phyloP scores from a whole-genome alignment of 129 eudicot species.

The Apium graveolens region DNA sequence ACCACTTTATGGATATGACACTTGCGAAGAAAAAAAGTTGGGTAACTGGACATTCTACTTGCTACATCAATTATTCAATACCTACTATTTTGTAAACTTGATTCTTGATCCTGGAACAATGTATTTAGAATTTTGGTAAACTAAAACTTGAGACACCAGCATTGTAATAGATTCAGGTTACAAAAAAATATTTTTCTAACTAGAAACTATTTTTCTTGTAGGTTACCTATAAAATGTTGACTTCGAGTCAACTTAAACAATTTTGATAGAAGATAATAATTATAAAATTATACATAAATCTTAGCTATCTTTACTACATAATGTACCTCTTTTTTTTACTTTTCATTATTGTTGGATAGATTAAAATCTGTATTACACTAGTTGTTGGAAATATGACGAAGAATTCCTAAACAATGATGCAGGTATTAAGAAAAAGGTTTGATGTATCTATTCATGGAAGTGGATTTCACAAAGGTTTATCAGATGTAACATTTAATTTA shows the following conservation, averaged over 20 bases:
- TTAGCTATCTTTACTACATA: neutral
- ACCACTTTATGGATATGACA: neutral
- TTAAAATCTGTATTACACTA: no score
- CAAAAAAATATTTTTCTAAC: neutral
- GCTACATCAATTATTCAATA: neutral
- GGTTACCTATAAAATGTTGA: neutral
- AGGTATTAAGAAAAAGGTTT: slow-evolving; percentile 65
- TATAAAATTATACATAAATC: no score
- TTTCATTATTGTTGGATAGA: no score
- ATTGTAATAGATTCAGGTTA: neutral
- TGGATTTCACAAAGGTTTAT: slow-evolving; percentile 51
- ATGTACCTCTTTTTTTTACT: no score
- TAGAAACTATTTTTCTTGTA: neutral
- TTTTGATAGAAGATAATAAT: neutral
- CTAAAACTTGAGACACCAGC: neutral
- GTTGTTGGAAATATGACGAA: no score
- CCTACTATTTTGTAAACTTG: neutral
- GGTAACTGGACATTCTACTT: neutral
- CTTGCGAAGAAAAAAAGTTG: neutral
- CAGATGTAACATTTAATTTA: slow-evolving; percentile 65
- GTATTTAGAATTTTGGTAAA: no score
- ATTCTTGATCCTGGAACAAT: neutral
- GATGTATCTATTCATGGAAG: slow-evolving; percentile 57
- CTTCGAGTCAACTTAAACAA: neutral
- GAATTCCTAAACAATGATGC: slow-evolving; percentile 3